Percentiles rank a stretch among this genome's conserved stretches.
Evolutionary conservation across 2,329 filamentous ascomycete genomes (phyloP).

Genomic region (Colletotrichum shisoi): DNA sequence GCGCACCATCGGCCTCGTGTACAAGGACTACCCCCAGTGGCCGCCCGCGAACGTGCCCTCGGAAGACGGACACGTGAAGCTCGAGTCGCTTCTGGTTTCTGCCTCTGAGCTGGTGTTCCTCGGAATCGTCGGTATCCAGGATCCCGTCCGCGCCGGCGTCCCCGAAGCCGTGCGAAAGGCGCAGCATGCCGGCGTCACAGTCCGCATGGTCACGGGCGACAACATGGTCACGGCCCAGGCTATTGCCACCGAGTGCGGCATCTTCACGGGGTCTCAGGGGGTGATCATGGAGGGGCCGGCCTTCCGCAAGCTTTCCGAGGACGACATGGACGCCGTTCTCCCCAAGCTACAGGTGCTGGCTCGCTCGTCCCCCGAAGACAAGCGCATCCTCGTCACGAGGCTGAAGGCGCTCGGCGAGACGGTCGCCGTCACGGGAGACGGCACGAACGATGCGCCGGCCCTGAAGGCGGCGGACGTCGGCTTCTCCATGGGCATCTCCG

Average conservation of each 20-base stretch:
- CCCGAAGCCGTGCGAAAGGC: constrained; percentile 68
- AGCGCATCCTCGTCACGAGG: constrained; percentile 69
- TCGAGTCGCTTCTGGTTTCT: constrained; percentile 20
- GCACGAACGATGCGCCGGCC: constrained; percentile 71
- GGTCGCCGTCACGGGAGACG: constrained; percentile 72
- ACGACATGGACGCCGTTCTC: constrained; percentile 59
- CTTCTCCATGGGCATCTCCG: constrained; percentile 73
- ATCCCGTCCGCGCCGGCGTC: constrained; percentile 70
- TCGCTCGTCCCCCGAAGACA: constrained; percentile 73
- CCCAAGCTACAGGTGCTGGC: constrained; percentile 72
- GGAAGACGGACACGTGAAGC: constrained; percentile 60
- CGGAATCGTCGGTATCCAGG: constrained; percentile 68
- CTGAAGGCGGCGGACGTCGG: constrained; percentile 72
- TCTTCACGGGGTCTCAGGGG: constrained; percentile 51
- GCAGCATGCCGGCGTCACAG: constrained; percentile 69
- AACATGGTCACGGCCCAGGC: constrained; percentile 55
- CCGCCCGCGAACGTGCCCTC: constrained; percentile 66
- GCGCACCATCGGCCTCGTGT: constrained; percentile 52
- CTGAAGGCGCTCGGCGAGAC: constrained; percentile 71
- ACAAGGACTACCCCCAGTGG: constrained; percentile 44
- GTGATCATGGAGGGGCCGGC: constrained; percentile 64
- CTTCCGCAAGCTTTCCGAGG: constrained; percentile 65
- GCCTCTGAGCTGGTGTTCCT: constrained; percentile 50
- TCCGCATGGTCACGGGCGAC: constrained; percentile 68
- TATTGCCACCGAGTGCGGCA: constrained; percentile 54